These are phyloP conservation scores for Juncus inflexus DNA, from an alignment of 176 grass and related monocot genomes.

Conservation along the genomic window DNA sequence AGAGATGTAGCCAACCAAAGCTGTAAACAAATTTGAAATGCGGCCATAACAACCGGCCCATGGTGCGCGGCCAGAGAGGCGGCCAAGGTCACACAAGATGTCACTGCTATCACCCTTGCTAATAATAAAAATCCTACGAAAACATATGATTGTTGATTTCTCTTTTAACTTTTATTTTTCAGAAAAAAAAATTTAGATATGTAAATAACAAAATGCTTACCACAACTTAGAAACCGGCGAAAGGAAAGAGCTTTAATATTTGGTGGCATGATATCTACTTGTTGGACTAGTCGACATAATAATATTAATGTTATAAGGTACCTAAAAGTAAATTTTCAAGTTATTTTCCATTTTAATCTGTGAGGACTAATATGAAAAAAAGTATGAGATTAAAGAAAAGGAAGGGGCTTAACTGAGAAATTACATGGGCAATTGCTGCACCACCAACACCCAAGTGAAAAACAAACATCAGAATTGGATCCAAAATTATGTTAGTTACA, in stretches of 20 bases:
- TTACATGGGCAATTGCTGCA: conserved; percentile 94
- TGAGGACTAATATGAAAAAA: background rate
- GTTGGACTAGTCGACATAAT: conserved; percentile 47
- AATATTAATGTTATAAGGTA: conserved; percentile 77
- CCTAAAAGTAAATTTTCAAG: conserved; percentile 30
- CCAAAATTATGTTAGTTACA: conserved; percentile 74
- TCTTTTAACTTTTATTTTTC: no score
- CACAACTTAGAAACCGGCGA: conserved; percentile 68
- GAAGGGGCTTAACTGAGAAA: conserved; percentile 74
- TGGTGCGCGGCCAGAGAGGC: conserved; percentile 73
- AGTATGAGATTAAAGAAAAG: conserved; percentile 2
- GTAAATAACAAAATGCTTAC: conserved; percentile 31
- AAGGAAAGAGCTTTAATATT: conserved; percentile 58
- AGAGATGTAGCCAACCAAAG: conserved; percentile 85
- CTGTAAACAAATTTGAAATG: conserved; percentile 91
- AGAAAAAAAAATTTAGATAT: no score
- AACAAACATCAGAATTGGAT: conserved; percentile 89
- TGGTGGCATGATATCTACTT: conserved; percentile 58
- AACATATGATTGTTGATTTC: background rate
- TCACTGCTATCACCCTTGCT: conserved; percentile 69
- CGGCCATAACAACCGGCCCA: conserved; percentile 79
- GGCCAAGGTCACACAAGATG: conserved; percentile 81
- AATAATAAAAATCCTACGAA: conserved; percentile 58
- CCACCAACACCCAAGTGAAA: conserved; percentile 78
- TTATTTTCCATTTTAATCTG: background rate